These are phyloP conservation scores for Rheum nobile DNA, from an alignment of 148 eudicot genomes.

Conservation along the genomic window DNA sequence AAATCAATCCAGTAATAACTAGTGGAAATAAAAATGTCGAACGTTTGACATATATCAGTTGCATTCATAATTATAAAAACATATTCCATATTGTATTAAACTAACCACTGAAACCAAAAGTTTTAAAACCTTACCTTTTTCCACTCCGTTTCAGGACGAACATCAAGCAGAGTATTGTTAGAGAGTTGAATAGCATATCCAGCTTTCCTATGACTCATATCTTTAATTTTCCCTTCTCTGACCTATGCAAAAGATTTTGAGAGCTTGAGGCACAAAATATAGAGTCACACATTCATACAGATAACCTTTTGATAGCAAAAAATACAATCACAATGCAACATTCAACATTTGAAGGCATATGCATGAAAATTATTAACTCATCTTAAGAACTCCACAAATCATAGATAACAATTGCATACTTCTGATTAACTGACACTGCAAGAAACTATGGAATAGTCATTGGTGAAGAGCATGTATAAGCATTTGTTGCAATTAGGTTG, in stretches of 20 bases:
- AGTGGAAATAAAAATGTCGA: not conserved
- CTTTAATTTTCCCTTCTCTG: constrained; percentile 75
- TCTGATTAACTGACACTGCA: not conserved
- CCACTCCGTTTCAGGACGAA: constrained; percentile 73
- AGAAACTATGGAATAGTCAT: not conserved
- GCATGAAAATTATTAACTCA: not conserved
- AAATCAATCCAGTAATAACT: too few relatives aligned
- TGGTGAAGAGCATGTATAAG: not conserved
- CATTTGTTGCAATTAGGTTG: not conserved
- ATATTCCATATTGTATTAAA: not conserved
- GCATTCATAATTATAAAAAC: too few relatives aligned
- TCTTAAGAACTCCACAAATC: too few relatives aligned
- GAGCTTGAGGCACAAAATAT: too few relatives aligned
- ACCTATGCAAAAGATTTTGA: constrained; percentile 57
- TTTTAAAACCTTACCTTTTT: constrained; percentile 39
- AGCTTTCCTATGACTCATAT: constrained; percentile 76
- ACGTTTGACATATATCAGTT: too few relatives aligned
- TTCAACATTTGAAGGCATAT: not conserved
- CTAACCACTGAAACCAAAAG: not conserved
- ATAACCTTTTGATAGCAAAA: not conserved
- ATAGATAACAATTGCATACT: too few relatives aligned
- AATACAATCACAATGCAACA: not conserved
- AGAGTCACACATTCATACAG: too few relatives aligned
- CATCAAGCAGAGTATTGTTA: constrained; percentile 67
- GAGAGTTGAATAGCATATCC: constrained; percentile 93